Conservation (phyloP, 1,284 basidiomycete genomes). For the Ganoderma meredithae region DNA sequence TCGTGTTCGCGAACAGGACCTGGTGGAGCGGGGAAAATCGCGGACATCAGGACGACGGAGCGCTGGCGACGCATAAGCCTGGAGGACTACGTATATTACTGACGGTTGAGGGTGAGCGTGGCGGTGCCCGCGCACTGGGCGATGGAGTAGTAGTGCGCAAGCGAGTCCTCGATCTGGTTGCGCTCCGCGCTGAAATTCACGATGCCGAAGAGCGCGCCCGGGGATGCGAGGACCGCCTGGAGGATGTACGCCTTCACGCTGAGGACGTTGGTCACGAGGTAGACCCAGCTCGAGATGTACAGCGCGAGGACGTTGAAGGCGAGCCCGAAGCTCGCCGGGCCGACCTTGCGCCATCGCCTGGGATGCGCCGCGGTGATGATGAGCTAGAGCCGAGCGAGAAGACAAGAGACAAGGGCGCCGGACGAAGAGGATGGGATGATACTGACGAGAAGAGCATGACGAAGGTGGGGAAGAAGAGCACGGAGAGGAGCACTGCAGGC, state of each 20-base stretch:
- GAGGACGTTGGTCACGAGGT: slow-evolving; percentile 1
- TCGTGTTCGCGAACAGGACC: slow-evolving; percentile 3
- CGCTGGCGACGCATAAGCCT: no score
- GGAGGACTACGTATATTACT: no score
- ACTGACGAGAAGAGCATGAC: slow-evolving; percentile 2
- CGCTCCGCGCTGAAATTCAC: not conserved
- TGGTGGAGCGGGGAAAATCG: no score
- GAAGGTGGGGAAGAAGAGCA: not conserved
- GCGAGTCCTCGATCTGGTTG: not conserved
- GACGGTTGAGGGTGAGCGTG: slow-evolving; percentile 1
- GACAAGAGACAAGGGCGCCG: no score
- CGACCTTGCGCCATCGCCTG: not conserved
- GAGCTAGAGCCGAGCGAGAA: no score
- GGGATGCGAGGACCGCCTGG: not conserved
- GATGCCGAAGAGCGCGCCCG: not conserved
- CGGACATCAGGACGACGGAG: no score
- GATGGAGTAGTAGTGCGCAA: not conserved
- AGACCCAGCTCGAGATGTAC: slow-evolving; percentile 3
- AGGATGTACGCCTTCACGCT: slow-evolving; percentile 2
- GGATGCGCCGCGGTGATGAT: no score
- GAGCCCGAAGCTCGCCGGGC: not conserved
- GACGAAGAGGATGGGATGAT: no score
- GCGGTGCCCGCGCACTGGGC: not conserved
- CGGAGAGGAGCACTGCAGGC: not conserved
- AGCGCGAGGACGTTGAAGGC: not conserved